phyloP scores from a whole-genome alignment of 345 rosid species.

The Eutrema japonicum region DNA sequence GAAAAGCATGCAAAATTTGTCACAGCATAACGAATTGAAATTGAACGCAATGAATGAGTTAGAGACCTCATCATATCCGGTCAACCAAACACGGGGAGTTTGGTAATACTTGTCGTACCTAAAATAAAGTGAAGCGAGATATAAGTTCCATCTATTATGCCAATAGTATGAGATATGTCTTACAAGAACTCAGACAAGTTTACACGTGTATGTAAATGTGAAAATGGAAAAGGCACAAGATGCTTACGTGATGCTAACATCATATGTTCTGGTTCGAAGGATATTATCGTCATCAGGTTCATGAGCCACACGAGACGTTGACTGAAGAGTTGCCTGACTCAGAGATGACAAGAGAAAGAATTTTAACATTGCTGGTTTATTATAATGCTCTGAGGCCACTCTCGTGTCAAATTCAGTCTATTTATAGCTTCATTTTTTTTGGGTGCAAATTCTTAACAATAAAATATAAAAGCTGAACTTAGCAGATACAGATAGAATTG shows the following conservation, averaged over 20 bases:
- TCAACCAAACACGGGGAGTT: conserved; percentile 94
- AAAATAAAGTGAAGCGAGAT: conserved; percentile 29
- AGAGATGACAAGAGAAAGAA: conserved; percentile 9
- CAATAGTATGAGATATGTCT: conserved; percentile 6
- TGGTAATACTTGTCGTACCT: conserved; percentile 94
- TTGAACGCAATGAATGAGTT: neutral
- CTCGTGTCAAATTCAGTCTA: neutral
- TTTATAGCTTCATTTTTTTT: neutral
- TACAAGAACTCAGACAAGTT: neutral
- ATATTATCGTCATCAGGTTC: conserved; percentile 94
- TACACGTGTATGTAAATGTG: neutral
- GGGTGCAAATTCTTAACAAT: neutral
- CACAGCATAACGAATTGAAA: neutral
- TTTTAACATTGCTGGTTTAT: neutral
- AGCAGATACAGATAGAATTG: neutral
- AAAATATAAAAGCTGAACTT: neutral
- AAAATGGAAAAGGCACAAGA: conserved; percentile 7
- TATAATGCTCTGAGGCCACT: neutral
- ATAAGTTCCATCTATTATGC: neutral
- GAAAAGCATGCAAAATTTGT: neutral
- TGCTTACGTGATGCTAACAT: conserved; percentile 90
- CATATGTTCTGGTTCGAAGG: conserved; percentile 92
- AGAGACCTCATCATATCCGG: conserved; percentile 90
- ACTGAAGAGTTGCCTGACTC: conserved; percentile 80
- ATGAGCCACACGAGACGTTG: conserved; percentile 76